Base-by-base conservation (phyloP, 768 basidiomycete species). In the Cystobasidium onofrii region DNA sequence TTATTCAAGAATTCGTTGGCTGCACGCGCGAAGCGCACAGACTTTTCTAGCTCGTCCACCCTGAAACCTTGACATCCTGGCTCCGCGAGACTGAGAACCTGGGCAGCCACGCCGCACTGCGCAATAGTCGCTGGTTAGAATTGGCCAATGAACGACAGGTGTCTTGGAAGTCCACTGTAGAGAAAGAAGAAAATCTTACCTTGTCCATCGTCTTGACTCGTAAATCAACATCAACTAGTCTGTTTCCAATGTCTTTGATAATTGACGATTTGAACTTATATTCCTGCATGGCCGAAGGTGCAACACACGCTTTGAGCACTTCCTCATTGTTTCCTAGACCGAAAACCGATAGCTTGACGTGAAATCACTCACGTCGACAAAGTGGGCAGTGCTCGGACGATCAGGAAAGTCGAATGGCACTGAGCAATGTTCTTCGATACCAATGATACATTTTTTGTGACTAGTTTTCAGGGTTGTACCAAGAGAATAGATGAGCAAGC, bases 381-480 rank as follows among this genome's bases (percentile, higher is more conserved):
- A 57, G 31, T 57, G 54, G 25, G 23, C 54, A 33, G 54, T 57
- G 31, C 54, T 57, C 12, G 54, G 54, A 25, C 54, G 23, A 33
- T 57, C 54, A 25, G 54, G 54, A 57, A 57, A 57, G 18, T 57
- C 54, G 54, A 57, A 57, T 18, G 54, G 54, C 23, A 57, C 54
- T 4, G 25, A 6, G 54, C 54, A 57, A 57, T 57, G 54, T 33
- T 57, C 54, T 33, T 57, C 54, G 31, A 57, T 57, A 18, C 54
- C 54, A 25, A 57, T 57, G 54, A 57, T 6, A 33, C 54, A 57
- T 57, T 33, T 57, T 18, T 57, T 57, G 54, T 57, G 39, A 39
- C 39, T 39, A 15, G n/a, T n/a, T 39, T 39, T 39, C 7, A 39
- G 39, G 15, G 39, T 6, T 15, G 39, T 6, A 39, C 15, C 39